phyloP scores from a whole-genome alignment of 306 rosid species.

The Inga oerstediana region DNA sequence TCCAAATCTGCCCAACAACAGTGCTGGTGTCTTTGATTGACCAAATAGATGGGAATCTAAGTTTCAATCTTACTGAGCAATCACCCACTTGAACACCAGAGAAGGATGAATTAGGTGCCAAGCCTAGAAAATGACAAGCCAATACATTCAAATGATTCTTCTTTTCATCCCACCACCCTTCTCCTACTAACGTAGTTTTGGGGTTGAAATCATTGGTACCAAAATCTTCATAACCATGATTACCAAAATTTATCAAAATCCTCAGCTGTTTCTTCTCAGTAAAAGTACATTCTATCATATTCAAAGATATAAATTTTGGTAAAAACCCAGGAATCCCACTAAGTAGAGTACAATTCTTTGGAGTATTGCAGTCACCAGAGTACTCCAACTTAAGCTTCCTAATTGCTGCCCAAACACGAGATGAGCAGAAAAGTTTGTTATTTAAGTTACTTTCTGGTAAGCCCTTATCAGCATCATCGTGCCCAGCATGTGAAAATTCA shows the following conservation, averaged over 20 bases:
- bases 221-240: background rate
- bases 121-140: slow-evolving; percentile 46
- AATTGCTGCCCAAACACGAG: slow-evolving; percentile 8
- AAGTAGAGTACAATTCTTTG: slow-evolving; percentile 53
- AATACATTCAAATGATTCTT: slow-evolving; percentile 37
- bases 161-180: slow-evolving; percentile 66
- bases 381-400: slow-evolving; percentile 43
- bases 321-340: slow-evolving; percentile 32
- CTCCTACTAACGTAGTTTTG: slow-evolving; percentile 46
- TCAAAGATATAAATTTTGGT: slow-evolving; percentile 39
- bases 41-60: slow-evolving; percentile 52
- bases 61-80: slow-evolving; percentile 55
- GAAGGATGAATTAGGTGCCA: slow-evolving; percentile 37
- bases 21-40: slow-evolving; percentile 46
- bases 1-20: slow-evolving; percentile 68
- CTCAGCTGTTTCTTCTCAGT: slow-evolving; percentile 30
- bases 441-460: slow-evolving; percentile 17
- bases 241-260: slow-evolving; percentile 38
- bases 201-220: slow-evolving; percentile 35
- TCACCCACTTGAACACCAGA: slow-evolving; percentile 47
- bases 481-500: slow-evolving; percentile 13
- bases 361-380: slow-evolving; percentile 44
- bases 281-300: slow-evolving; percentile 37
- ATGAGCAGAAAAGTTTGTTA: slow-evolving; percentile 43
- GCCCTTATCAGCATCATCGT: slow-evolving; percentile 28